Conservation (phyloP, 2,329 filamentous ascomycete genomes). For the Neurospora sp. region DNA sequence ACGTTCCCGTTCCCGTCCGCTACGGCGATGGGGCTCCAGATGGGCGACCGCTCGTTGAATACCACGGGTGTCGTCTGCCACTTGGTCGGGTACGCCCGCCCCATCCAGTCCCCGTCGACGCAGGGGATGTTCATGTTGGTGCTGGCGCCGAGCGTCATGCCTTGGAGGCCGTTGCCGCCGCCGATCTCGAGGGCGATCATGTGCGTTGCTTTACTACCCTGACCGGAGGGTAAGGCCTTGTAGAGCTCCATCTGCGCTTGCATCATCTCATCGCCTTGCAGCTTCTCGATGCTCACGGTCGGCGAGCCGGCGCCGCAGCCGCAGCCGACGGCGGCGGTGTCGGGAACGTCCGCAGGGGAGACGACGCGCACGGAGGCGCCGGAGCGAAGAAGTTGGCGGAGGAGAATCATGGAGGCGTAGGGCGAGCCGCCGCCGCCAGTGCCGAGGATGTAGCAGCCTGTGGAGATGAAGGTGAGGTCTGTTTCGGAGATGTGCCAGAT, state of each 20-base stretch:
- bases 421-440: constrained; percentile 51
- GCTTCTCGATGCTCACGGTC: constrained; percentile 50
- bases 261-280: constrained; percentile 46
- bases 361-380: constrained; percentile 43
- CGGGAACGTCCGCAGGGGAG: constrained; percentile 37
- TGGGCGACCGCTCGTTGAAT: constrained; percentile 36
- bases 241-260: constrained; percentile 43
- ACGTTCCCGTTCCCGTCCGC: constrained; percentile 44
- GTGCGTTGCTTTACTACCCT: constrained; percentile 36
- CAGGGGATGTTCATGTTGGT: constrained; percentile 40
- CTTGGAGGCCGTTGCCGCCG: constrained; percentile 54
- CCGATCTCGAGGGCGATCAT: constrained; percentile 58
- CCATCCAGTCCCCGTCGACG: constrained; percentile 49
- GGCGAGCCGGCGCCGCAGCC: constrained; percentile 51
- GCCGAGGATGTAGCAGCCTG: constrained; percentile 51
- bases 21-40: constrained; percentile 37
- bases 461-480: constrained; percentile 46
- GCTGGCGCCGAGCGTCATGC: constrained; percentile 45
- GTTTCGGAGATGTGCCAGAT: constrained; percentile 49
- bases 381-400: constrained; percentile 39
- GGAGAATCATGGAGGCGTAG: constrained; percentile 39
- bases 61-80: constrained; percentile 47
- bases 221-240: constrained; percentile 29
- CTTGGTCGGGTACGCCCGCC: constrained; percentile 42
- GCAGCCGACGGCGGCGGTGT: constrained; percentile 43